Evolutionary conservation across 2,329 filamentous ascomycete genomes (phyloP), one percentile per base, ranked within the genome.

Genomic region (Diaporthe batatas): DNA sequence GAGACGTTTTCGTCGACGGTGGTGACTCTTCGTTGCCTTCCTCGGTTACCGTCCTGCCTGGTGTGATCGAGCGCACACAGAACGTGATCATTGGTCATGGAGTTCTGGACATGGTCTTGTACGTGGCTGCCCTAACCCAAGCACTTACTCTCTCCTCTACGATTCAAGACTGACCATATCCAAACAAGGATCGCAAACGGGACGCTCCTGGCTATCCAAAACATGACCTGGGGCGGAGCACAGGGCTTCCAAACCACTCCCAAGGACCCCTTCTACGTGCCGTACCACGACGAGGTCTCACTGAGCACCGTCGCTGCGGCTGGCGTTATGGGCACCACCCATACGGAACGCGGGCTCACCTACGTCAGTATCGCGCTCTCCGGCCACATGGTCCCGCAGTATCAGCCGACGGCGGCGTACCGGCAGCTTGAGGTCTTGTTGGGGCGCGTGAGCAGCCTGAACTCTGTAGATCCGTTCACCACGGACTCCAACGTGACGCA

Each of bases 281-380:
- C 92, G 0, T 91, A 89, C 78, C 89, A 91, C 73, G 84, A 87
- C 53, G 82, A 86, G 14, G 82, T 73, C 72, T 78, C 82, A 5
- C 47, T 54, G 36, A 44, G 49, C 16, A 84, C 84, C n/a, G 80
- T 88, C 23, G 89, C 91, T 0, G 92, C 87, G 0, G 85, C 87
- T 1, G 94, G 94, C 2, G 85, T 93, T 1, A 85, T 94, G 79
- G 94, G 94, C 0, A 90, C 89, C 0, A 88, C 88, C 21, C 90
- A 93, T 77, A 92, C 90, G 0, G 94, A 97, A 84, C 87, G 94
- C 54, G 93, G 93, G 0, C 82, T 97, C 59, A 96, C 93, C 0
- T 93, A 90, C 76, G 90, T 91, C 3, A 87, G 88, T 42, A 86
- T 94, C 70, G 85, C 89, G 51, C 79, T 92, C 14, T 84, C 87